Evolutionary conservation across 441 rosid genomes (phyloP), one percentile per base, ranked within the genome.

Genomic region (Mallotus repandus): DNA sequence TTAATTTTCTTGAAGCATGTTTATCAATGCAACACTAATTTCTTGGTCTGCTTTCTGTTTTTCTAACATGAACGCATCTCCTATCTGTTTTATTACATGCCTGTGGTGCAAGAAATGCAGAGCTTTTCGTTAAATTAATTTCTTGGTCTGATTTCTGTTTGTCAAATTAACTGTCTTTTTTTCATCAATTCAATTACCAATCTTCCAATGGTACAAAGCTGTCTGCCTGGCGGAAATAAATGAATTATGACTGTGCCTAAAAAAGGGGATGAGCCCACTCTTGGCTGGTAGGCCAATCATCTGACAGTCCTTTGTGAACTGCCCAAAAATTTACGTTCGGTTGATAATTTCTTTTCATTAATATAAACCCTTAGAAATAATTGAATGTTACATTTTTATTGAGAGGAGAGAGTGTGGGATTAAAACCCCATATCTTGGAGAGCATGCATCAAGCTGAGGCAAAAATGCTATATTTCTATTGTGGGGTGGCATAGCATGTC

Each of bases 231-330:
- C 7, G 7, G 9, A 41, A n/a, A 48, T 9, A 45, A 62, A 21
- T 12, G 22, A 14, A 16, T 35, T 25, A 25, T 25, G 29, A 25
- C 29, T 25, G 29, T 0, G 29, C 29, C 29, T 25, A 25, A 25
- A 25, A 5, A 35, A 35, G 5, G 41, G 41, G 41, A 35, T 18
- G 48, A 41, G 59, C 58, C 57, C 22, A 59, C 29, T 15, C 18
- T 21, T 35, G 9, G 52, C 4, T 46, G 61, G 45, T 55, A 58
- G 74, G 50, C 52, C 29, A 71, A 61, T 50, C 15, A 68, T 41
- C 18, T 48, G 73, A 25, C 55, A 35, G 16, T 10, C 9, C 10
- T 64, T 19, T 19, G 49, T 52, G 2, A 13, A 52, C 48, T 3
- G 56, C 57, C 57, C 19, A 1, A 54, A 54, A 16, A 54, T 6